phyloP scores from a whole-genome alignment of 768 basidiomycete genomes.

The Coprinellus aureogranulatus region DNA sequence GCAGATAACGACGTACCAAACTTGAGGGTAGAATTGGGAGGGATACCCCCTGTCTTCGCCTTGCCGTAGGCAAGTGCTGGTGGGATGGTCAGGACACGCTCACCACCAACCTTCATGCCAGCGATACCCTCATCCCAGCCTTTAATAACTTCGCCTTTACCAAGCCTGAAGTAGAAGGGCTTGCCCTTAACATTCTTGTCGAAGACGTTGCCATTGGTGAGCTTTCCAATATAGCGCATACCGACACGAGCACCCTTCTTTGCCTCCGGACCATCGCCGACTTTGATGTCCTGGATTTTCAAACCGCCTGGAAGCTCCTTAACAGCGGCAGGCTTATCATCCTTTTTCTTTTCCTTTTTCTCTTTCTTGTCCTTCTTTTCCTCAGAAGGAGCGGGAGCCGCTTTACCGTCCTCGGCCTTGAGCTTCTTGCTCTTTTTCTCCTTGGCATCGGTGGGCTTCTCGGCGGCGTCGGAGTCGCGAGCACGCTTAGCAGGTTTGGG shows the following conservation, averaged over 20 bases:
- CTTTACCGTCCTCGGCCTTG: slow-evolving; percentile 53
- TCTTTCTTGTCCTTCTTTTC: slow-evolving; percentile 30
- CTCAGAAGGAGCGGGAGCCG: slow-evolving; percentile 42
- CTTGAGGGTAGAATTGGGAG: slow-evolving; percentile 73
- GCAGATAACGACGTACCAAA: slow-evolving; percentile 60
- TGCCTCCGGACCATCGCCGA: slow-evolving; percentile 80
- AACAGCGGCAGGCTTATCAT: slow-evolving; percentile 20
- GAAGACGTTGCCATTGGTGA: slow-evolving; percentile 71
- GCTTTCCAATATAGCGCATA: slow-evolving; percentile 94
- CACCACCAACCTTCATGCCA: slow-evolving; percentile 91
- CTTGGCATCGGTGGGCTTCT: slow-evolving; percentile 38
- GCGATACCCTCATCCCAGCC: slow-evolving; percentile 91
- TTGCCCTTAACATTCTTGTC: slow-evolving; percentile 83
- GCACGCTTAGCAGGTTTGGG: slow-evolving; percentile 62
- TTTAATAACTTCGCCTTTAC: slow-evolving; percentile 90
- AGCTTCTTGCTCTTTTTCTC: slow-evolving; percentile 78
- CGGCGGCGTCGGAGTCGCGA: slow-evolving; percentile 56
- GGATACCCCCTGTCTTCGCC: slow-evolving; percentile 55
- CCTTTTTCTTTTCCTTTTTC: slow-evolving; percentile 34
- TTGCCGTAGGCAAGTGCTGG: slow-evolving; percentile 73
- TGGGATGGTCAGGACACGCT: slow-evolving; percentile 77
- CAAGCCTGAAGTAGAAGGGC: slow-evolving; percentile 79
- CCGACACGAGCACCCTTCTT: slow-evolving; percentile 80
- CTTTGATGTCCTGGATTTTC: slow-evolving; percentile 70
- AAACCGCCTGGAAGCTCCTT: slow-evolving; percentile 69